phyloP scores from a whole-genome alignment of 164 flowering plant species.

The Platanus orientalis region DNA sequence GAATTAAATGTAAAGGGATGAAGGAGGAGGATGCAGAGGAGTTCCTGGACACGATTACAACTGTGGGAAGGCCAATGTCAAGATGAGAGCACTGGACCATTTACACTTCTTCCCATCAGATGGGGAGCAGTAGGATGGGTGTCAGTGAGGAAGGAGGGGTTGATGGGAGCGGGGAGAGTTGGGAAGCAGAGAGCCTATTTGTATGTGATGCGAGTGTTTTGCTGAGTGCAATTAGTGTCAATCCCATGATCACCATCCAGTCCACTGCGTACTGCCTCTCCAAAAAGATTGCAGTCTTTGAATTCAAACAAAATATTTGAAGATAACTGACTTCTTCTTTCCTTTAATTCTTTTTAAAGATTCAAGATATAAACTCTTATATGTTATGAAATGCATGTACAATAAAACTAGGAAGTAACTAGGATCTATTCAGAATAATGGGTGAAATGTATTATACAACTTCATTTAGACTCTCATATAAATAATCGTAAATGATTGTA shows the following conservation, averaged over 20 bases:
- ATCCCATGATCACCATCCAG: slow-evolving; percentile 50
- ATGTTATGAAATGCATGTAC: too few species aligned
- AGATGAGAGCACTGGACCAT: slow-evolving; percentile 23
- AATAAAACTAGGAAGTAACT: too few species aligned
- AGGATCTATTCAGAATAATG: too few species aligned
- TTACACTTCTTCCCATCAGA: slow-evolving; percentile 36
- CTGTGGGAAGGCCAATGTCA: slow-evolving; percentile 18
- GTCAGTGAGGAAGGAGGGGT: slow-evolving; percentile 30
- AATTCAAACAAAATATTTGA: neutral
- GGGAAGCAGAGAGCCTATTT: slow-evolving; percentile 42
- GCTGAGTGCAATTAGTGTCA: slow-evolving; percentile 41
- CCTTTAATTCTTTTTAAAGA: neutral
- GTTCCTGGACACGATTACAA: slow-evolving; percentile 25
- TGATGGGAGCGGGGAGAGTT: slow-evolving; percentile 46
- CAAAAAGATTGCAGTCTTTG: slow-evolving; percentile 21
- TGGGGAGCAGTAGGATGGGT: slow-evolving; percentile 48
- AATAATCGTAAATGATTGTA: too few species aligned
- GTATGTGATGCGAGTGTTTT: slow-evolving; percentile 43
- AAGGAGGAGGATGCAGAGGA: slow-evolving; percentile 29
- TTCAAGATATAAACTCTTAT: too few species aligned
- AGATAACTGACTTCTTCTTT: neutral
- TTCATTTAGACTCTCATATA: too few species aligned
- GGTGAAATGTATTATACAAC: too few species aligned
- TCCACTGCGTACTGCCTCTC: slow-evolving; percentile 39
- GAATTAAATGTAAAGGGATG: slow-evolving; percentile 28